A percentile compares a stretch with the other conserved stretches of the same genome.
phyloP scores from a whole-genome alignment of 768 basidiomycete genomes.

The Trichaptum fuscoviolaceum region DNA sequence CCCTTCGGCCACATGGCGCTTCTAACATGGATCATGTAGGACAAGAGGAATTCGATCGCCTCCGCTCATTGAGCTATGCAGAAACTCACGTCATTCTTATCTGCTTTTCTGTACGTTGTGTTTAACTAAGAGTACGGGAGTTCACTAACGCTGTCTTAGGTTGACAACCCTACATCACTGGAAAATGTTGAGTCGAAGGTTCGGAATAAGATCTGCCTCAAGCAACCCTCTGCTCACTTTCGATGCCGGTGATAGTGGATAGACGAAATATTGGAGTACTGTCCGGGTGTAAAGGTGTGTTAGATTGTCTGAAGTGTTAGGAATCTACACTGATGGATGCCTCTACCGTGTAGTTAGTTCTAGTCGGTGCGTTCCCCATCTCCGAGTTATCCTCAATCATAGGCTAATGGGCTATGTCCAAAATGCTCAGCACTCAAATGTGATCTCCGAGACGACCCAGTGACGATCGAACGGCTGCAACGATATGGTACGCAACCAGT shows the following conservation, averaged over 20 bases:
- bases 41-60: conserved; percentile 92
- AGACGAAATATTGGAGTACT: conserved; percentile 87
- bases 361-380: conserved; percentile 64
- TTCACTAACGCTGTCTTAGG: conserved; percentile 35
- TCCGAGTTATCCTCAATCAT: conserved; percentile 7
- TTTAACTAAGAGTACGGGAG: background rate
- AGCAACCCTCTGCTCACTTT: conserved; percentile 1
- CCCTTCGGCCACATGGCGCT: conserved; percentile 5
- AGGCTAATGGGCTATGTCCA: conserved; percentile 4
- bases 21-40: conserved; percentile 40
- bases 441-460: conserved; percentile 83
- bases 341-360: conserved; percentile 59
- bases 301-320: conserved; percentile 5
- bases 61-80: conserved; percentile 92
- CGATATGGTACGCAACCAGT: conserved; percentile 68
- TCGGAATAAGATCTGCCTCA: conserved; percentile 9
- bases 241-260: conserved; percentile 60
- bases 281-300: conserved; percentile 88
- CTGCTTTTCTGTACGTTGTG: conserved; percentile 77
- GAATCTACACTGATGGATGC: conserved; percentile 10
- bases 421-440: conserved; percentile 79
- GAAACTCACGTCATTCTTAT: conserved; percentile 96
- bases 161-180: conserved; percentile 91
- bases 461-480: conserved; percentile 65
- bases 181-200: conserved; percentile 97